phyloP scores from a whole-genome alignment of 2,329 filamentous ascomycete species.

The Aspergillus pseudonomiae region DNA sequence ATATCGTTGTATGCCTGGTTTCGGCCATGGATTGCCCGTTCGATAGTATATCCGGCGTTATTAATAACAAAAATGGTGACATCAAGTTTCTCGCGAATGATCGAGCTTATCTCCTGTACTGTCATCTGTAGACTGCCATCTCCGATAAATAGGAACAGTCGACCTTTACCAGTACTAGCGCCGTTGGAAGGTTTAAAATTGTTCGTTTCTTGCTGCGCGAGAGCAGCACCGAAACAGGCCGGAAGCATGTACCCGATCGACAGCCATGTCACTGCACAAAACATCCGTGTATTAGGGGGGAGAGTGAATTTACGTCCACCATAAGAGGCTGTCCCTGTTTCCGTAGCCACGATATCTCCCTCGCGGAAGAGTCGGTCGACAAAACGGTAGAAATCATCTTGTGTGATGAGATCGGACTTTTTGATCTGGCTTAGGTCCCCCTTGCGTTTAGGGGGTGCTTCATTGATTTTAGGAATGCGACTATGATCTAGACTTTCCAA shows the following conservation, averaged over 20 bases:
- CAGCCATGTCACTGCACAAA: conserved; percentile 60
- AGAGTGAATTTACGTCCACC: conserved; percentile 57
- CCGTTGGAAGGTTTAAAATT: conserved; percentile 1
- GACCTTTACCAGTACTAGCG: conserved; percentile 20
- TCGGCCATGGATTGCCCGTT: conserved; percentile 60
- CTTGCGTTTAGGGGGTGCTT: conserved; percentile 22
- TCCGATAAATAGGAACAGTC: conserved; percentile 62
- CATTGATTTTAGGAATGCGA: conserved; percentile 49
- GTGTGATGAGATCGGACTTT: conserved; percentile 15
- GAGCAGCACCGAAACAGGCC: conserved; percentile 57
- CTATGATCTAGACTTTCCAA: conserved; percentile 62
- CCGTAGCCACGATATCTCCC: conserved; percentile 60
- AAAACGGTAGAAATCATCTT: conserved; percentile 47
- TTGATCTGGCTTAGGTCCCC: not conserved
- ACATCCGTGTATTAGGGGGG: conserved; percentile 51
- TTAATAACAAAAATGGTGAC: conserved; percentile 58
- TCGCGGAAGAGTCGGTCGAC: conserved; percentile 52
- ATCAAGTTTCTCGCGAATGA: conserved; percentile 58
- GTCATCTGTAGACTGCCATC: conserved; percentile 70
- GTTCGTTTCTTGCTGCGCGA: conserved; percentile 49
- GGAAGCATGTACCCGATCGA: conserved; percentile 65
- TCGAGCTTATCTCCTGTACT: conserved; percentile 66
- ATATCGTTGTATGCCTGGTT: conserved; percentile 60
- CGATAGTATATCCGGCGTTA: conserved; percentile 63
- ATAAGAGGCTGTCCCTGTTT: conserved; percentile 61